phyloP scores from a whole-genome alignment of 2,329 filamentous ascomycete species.

The Pyrenochaeta sp. region DNA sequence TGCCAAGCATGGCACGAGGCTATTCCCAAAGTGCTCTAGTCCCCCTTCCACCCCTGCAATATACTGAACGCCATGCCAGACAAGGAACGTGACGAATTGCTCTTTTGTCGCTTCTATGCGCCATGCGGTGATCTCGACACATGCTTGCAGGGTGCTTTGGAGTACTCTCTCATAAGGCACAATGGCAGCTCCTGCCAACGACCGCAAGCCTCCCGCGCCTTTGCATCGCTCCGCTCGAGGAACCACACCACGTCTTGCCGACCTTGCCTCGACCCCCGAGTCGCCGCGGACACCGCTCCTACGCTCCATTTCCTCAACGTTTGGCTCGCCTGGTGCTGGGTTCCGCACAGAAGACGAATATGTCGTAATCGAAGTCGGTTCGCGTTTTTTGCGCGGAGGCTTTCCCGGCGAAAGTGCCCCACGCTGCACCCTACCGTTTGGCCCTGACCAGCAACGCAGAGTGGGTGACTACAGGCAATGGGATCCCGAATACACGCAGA shows the following conservation, averaged over 20 bases:
- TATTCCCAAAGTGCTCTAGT: neutral
- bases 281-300: conserved; percentile 57
- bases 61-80: neutral
- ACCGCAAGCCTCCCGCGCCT: conserved; percentile 44
- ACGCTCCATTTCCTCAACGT: conserved; percentile 67
- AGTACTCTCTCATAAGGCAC: neutral
- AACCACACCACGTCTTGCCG: conserved; percentile 42
- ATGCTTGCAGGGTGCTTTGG: neutral
- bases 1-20: conserved; percentile 10
- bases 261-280: conserved; percentile 48
- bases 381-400: conserved; percentile 79
- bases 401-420: conserved; percentile 85
- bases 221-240: conserved; percentile 41
- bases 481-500: conserved; percentile 62
- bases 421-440: conserved; percentile 74
- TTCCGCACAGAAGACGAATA: conserved; percentile 80
- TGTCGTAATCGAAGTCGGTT: conserved; percentile 81
- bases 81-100: too few species aligned
- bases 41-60: conserved; percentile 5
- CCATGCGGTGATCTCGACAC: conserved; percentile 6
- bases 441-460: conserved; percentile 77
- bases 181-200: conserved; percentile 29
- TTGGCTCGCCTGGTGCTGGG: conserved; percentile 65
- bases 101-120: neutral
- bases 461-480: conserved; percentile 83